Conservation (phyloP, 2,329 filamentous ascomycete genomes). For the Tolypocladium cylindrosporum region DNA sequence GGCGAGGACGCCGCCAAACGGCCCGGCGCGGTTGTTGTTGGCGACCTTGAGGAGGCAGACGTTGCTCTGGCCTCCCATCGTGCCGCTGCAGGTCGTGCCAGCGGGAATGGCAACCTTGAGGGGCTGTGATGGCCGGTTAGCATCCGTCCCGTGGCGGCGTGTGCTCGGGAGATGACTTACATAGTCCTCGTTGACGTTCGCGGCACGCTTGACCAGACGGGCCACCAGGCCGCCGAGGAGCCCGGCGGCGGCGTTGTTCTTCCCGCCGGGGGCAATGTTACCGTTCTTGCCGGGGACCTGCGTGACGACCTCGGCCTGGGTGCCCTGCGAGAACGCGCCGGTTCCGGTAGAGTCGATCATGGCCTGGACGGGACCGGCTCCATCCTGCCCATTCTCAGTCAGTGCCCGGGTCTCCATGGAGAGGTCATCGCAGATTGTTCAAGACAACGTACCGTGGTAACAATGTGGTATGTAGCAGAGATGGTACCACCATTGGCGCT, state of each 20-base stretch:
- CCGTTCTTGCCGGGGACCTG: slow-evolving; percentile 26
- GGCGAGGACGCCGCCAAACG: slow-evolving; percentile 30
- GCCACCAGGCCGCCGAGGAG: neutral
- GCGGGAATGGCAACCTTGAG: slow-evolving; percentile 25
- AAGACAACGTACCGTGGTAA: slow-evolving; percentile 21
- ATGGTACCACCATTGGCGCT: slow-evolving; percentile 20
- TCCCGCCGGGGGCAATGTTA: slow-evolving; percentile 17
- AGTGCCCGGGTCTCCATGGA: neutral
- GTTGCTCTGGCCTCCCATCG: slow-evolving; percentile 18
- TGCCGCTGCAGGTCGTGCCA: slow-evolving; percentile 27
- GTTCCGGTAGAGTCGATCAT: slow-evolving; percentile 27
- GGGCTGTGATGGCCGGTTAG: slow-evolving; percentile 8
- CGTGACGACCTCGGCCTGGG: slow-evolving; percentile 14
- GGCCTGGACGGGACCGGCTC: slow-evolving; percentile 27
- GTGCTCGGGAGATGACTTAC: slow-evolving; percentile 6
- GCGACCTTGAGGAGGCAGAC: slow-evolving; percentile 34
- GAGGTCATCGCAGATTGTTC: neutral
- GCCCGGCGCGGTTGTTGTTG: slow-evolving; percentile 27
- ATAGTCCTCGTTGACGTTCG: slow-evolving; percentile 17
- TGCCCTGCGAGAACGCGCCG: slow-evolving; percentile 20
- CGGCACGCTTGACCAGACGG: slow-evolving; percentile 15
- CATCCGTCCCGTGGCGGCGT: neutral
- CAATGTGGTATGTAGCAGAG: slow-evolving; percentile 26
- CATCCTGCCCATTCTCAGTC: slow-evolving; percentile 11
- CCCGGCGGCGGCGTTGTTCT: neutral